Evolutionary conservation across 345 rosid genomes (phyloP), one percentile per base, ranked within the genome.

Genomic region (Melaleuca quinquenervia): DNA sequence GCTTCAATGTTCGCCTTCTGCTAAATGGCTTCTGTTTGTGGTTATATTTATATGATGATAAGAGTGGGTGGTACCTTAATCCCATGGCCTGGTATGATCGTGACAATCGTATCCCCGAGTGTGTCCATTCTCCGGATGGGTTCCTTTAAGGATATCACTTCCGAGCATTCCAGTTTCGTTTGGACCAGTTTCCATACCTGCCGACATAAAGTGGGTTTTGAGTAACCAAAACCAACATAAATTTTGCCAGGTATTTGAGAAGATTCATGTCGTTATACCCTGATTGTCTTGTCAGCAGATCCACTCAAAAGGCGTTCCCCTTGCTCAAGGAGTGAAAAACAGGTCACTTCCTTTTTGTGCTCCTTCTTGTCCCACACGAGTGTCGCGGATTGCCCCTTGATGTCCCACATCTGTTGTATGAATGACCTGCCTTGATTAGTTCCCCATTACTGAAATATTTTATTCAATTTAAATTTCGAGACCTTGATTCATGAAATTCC

Each of bases 271-370:
- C 11, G 12, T 80, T 86, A 85, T 90, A 95, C 98, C 91, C 91
- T 88, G 52, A 96, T 93, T 55, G 96, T 95, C 91, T 91, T 94
- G 91, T 97, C 99, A 44, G 92, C 87, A 84, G 98, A 97, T 60
- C 98, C 99, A 90, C 98, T 97, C 86, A 97, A 88, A 87, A 97
- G 92, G 88, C 91, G 90, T 74, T 95, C 98, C 84, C 98, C 96
- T 76, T 92, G 89, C 91, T 94, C 95, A 48, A 88, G 91, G 56
- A 96, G 92, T 83, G 97, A 91, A 89, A 97, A 95, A 87, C 98
- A 94, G 60, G 97, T 93, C 84, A 97, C 98, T 5, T 93, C 87
- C 87, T 93, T 90, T 83, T 92, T 95, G 89, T 97, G 98, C 86
- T 92, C 98, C 94, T 93, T 95, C 76, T 86, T 85, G 87, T 93